These are phyloP conservation scores for Tricholoma sp. DNA, from an alignment of 768 basidiomycete genomes.

Conservation along the genomic window DNA sequence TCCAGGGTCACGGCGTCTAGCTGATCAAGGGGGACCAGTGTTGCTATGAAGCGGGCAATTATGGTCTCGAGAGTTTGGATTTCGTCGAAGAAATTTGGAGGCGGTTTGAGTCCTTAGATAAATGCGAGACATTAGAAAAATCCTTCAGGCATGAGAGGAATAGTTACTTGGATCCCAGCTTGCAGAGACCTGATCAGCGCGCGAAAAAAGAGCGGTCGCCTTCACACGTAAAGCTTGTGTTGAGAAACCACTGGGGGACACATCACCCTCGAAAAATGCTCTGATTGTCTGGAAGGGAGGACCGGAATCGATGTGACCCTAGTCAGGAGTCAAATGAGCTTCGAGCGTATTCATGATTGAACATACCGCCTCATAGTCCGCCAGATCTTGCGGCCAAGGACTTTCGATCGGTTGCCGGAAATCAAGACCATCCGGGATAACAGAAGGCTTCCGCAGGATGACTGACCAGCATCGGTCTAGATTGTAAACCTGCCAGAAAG, in stretches of 20 bases:
- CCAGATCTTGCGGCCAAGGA: conserved; percentile 73
- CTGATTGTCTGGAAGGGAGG: conserved; percentile 54
- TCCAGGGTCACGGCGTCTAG: conserved; percentile 49
- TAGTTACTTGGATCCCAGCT: conserved; percentile 59
- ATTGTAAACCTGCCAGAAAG: conserved; percentile 83
- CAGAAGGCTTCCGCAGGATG: conserved; percentile 59
- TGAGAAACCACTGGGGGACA: conserved; percentile 55
- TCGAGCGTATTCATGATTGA: background rate
- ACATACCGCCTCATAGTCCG: conserved; percentile 67
- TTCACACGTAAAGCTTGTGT: conserved; percentile 64
- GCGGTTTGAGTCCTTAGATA: conserved; percentile 35
- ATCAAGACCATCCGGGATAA: conserved; percentile 60
- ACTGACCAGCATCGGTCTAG: conserved; percentile 82
- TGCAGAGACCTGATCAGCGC: conserved; percentile 55
- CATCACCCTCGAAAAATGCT: conserved; percentile 57
- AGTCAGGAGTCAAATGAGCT: conserved; percentile 7
- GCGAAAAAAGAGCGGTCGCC: conserved; percentile 70
- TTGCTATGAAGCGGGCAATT: conserved; percentile 58
- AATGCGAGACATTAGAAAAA: conserved; percentile 1
- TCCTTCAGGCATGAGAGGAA: background rate
- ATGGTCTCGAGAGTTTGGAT: conserved; percentile 59
- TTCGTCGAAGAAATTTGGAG: conserved; percentile 49
- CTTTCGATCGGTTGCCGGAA: conserved; percentile 56
- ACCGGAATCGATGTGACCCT: conserved; percentile 56
- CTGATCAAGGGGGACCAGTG: conserved; percentile 62